Percentiles rank a stretch among this genome's conserved stretches.
phyloP scores from a whole-genome alignment of 2,329 filamentous ascomycete genomes.

The Lachnellula cervina region DNA sequence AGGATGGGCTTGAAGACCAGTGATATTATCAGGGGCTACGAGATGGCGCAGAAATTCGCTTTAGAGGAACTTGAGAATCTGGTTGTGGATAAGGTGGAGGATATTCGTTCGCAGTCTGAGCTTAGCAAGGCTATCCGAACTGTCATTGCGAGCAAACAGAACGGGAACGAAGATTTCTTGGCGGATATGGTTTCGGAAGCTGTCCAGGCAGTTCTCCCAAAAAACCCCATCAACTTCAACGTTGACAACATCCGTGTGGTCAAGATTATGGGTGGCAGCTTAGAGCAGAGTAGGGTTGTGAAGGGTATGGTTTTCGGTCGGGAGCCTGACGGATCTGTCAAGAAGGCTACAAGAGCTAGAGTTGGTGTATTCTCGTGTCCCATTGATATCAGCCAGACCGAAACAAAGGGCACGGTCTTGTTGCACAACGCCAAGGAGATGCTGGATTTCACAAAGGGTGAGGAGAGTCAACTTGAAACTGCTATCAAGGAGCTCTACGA shows the following conservation, averaged over 20 bases:
- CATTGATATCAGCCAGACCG: conserved; percentile 91
- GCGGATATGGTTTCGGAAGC: conserved; percentile 82
- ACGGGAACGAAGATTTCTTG: conserved; percentile 83
- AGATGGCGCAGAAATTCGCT: conserved; percentile 87
- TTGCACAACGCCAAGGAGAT: conserved; percentile 98
- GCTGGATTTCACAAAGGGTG: conserved; percentile 96
- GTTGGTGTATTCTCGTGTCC: conserved; percentile 96
- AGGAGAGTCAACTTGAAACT: conserved; percentile 86
- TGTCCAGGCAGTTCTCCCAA: conserved; percentile 82
- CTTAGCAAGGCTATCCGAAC: conserved; percentile 93
- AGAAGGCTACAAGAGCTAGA: conserved; percentile 89
- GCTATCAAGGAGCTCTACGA: conserved; percentile 95
- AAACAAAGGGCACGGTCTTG: conserved; percentile 97
- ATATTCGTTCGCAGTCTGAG: conserved; percentile 75
- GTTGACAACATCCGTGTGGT: conserved; percentile 98
- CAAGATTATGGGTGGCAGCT: conserved; percentile 97
- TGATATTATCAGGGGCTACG: conserved; percentile 93
- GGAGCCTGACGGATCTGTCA: conserved; percentile 86
- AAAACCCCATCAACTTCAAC: conserved; percentile 95
- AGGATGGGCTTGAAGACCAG: conserved; percentile 98
- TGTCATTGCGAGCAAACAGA: conserved; percentile 95
- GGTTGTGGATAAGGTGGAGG: conserved; percentile 82
- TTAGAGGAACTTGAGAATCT: conserved; percentile 83
- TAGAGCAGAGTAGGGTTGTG: conserved; percentile 91
- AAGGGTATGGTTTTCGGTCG: conserved; percentile 98